These are phyloP conservation scores for Mortierella sp. DNA, from an alignment of 371 early-diverging fungal genomes.

Conservation along the genomic window DNA sequence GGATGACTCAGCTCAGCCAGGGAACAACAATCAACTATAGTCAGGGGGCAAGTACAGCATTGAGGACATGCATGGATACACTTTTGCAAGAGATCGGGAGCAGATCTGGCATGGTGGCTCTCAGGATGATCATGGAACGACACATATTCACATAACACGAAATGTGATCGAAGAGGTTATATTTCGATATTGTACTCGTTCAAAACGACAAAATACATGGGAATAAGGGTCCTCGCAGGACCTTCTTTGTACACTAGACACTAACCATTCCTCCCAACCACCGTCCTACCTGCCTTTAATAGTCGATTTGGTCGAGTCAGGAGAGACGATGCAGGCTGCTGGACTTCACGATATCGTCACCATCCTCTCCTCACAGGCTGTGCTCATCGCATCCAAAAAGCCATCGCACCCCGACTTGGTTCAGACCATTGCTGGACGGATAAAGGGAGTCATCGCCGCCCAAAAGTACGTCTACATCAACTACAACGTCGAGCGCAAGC, in stretches of 20 bases:
- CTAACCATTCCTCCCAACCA: background rate
- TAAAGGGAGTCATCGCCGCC: constrained; percentile 94
- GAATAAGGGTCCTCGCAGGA: no score
- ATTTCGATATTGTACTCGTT: no score
- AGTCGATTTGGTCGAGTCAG: constrained; percentile 89
- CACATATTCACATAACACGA: background rate
- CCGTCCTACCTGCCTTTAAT: background rate
- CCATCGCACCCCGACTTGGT: constrained; percentile 75
- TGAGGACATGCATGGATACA: no score
- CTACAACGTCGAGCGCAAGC: constrained; percentile 85
- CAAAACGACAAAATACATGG: background rate
- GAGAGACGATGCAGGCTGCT: constrained; percentile 99
- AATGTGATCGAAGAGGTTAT: background rate
- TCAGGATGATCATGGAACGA: background rate
- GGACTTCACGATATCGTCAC: constrained; percentile 91
- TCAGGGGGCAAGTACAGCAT: no score
- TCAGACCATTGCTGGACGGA: constrained; percentile 82
- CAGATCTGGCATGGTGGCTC: background rate
- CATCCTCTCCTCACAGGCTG: constrained; percentile 87
- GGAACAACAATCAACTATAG: background rate
- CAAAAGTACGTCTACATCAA: constrained; percentile 88
- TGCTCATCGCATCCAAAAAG: constrained; percentile 83
- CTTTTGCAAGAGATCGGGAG: background rate
- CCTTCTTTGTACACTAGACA: background rate
- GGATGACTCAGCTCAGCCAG: background rate